Percentiles rank a stretch among this genome's conserved stretches.
phyloP scores from a whole-genome alignment of 2,329 filamentous ascomycete genomes.

The Penicillium sp. region DNA sequence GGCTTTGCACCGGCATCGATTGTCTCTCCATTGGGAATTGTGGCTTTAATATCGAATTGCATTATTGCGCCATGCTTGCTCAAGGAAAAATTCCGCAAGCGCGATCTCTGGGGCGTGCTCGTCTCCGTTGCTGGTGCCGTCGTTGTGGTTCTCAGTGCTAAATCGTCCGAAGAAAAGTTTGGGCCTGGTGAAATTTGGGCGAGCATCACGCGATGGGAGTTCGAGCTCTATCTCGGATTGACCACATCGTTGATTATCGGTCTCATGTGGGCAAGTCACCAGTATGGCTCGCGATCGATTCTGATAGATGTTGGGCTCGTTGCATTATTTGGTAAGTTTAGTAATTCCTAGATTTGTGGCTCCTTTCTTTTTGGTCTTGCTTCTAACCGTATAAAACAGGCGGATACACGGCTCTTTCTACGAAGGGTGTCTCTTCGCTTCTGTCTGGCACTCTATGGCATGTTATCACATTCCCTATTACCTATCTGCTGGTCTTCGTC shows the following conservation, averaged over 20 bases:
- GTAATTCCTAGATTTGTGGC: neutral
- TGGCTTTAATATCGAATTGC: slow-evolving; percentile 93
- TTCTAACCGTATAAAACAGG: slow-evolving; percentile 50
- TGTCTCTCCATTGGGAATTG: slow-evolving; percentile 93
- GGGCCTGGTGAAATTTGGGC: slow-evolving; percentile 87
- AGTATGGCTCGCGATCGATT: slow-evolving; percentile 81
- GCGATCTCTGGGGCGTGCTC: slow-evolving; percentile 84
- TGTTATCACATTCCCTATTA: slow-evolving; percentile 86
- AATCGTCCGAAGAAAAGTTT: slow-evolving; percentile 82
- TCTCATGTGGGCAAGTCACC: slow-evolving; percentile 78
- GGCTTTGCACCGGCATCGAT: slow-evolving; percentile 97
- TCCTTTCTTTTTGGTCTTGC: slow-evolving; percentile 1
- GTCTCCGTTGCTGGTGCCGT: slow-evolving; percentile 85
- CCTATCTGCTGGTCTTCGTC: slow-evolving; percentile 77
- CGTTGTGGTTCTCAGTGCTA: slow-evolving; percentile 88
- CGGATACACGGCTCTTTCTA: slow-evolving; percentile 93
- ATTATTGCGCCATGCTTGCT: slow-evolving; percentile 93
- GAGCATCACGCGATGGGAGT: slow-evolving; percentile 82
- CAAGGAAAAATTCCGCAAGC: slow-evolving; percentile 79
- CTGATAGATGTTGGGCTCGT: slow-evolving; percentile 91
- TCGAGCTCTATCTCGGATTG: slow-evolving; percentile 83
- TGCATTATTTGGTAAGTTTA: slow-evolving; percentile 75
- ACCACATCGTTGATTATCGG: slow-evolving; percentile 69
- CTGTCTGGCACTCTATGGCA: slow-evolving; percentile 86
- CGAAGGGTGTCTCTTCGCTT: slow-evolving; percentile 93